phyloP scores from a whole-genome alignment of 169 alveolate species.

The Cyclospora cayetanensis region DNA sequence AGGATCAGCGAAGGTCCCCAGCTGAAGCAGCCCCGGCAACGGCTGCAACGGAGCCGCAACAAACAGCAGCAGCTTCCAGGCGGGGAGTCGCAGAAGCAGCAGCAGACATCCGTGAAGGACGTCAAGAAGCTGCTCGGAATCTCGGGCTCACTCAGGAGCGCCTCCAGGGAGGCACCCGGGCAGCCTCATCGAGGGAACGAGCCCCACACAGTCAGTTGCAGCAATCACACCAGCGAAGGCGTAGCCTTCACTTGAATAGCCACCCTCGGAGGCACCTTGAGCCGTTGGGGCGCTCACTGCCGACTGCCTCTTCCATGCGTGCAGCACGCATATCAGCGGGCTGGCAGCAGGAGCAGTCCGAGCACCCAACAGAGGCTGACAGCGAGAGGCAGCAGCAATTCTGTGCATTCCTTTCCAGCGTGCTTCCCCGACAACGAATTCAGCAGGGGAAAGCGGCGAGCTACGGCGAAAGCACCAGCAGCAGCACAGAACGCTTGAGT shows the following conservation, averaged over 20 bases:
- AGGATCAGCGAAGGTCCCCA: not conserved
- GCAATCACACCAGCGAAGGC: too few relatives aligned
- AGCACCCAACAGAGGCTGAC: not conserved
- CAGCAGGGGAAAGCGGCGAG: not conserved
- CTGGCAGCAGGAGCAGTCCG: not conserved
- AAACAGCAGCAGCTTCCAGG: not conserved
- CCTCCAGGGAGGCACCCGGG: too few relatives aligned
- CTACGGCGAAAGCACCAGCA: not conserved
- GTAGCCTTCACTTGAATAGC: too few relatives aligned
- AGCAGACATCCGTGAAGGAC: too few relatives aligned
- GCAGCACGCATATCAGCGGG: too few relatives aligned
- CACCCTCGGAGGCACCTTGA: too few relatives aligned
- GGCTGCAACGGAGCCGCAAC: not conserved
- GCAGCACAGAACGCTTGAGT: not conserved
- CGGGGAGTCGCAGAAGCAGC: not conserved
- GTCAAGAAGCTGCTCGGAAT: too few relatives aligned
- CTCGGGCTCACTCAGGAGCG: too few relatives aligned
- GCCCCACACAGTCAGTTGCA: too few relatives aligned
- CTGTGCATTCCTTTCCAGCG: not conserved
- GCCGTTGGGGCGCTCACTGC: too few relatives aligned
- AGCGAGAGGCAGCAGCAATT: not conserved
- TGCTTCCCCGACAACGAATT: not conserved
- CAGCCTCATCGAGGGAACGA: too few relatives aligned
- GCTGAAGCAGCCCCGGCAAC: not conserved
- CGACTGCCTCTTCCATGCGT: too few relatives aligned